Base-by-base conservation (phyloP, 2,329 filamentous ascomycete species). In the Claviceps digitariae region DNA sequence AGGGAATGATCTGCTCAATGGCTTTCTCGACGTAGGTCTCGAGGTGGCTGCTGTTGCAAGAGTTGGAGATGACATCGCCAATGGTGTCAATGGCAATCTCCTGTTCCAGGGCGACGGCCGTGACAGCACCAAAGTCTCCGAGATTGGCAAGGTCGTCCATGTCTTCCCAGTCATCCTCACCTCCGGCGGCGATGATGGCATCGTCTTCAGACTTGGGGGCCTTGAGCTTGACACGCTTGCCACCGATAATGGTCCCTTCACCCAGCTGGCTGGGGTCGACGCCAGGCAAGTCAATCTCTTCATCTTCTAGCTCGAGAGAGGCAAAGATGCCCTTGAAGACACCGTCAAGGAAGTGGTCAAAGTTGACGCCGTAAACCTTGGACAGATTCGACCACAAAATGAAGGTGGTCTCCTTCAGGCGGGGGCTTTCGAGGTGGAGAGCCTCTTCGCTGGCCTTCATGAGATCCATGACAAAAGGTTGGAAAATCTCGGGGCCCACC, bases 81-180 rank as follows among this genome's bases (percentile, higher is more conserved):
- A 96, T 79, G 6, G 96, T 90, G 69, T 98, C 93, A 46, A 95
- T 82, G 40, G 93, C 91, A 62, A 97, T 94, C 71, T 98, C 93
- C 72, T 97, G 96, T 77, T 97, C 93, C 62, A 95, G 81, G 25
- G 91, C 89, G 53, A 96, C 81, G 52, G 90, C 89, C 27, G 89
- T 94, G 57, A 94, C 87, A 50, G 88, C 88, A 54, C 82, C 84
- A 48, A 94, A 90, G 56, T 90, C 87, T 55, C 89, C 87, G 45
- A 91, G 86, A 40, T 89, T 84, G 54, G 89, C 87, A 48, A 91
- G 86, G 41, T 90, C 85, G 47, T 90, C 86, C 3, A 82, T 81
- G 15, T 84, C 77, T 57, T 86, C 84, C 66, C 67, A 70, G 50
- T 68, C 68, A 17, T 69, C 68, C 1, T 70, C 68, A 56, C 84